phyloP scores from a whole-genome alignment of 805 yeast species.

The Dipodascopsis uninucleata region DNA sequence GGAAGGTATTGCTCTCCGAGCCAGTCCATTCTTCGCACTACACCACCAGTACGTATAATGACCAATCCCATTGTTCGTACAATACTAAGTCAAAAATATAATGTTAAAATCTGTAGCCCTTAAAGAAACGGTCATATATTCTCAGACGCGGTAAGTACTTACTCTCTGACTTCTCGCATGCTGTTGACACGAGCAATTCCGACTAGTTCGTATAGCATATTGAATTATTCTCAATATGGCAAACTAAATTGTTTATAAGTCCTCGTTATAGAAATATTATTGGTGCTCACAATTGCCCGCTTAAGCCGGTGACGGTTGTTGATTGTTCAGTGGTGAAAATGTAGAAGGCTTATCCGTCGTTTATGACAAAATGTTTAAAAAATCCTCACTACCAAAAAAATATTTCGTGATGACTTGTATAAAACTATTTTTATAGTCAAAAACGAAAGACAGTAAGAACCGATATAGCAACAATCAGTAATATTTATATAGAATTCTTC shows the following conservation, averaged over 20 bases:
- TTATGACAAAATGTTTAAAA: no score
- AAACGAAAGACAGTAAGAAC: background rate
- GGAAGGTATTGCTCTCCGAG: conserved; percentile 79
- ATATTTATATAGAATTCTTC: no score
- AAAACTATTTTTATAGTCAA: background rate
- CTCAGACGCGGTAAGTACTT: conserved; percentile 3
- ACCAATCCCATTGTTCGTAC: conserved; percentile 73
- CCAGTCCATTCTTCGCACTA: conserved; percentile 77
- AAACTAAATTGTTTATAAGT: no score
- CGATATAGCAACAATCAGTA: no score
- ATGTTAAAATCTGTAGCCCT: no score
- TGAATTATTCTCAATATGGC: background rate
- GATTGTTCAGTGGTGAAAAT: no score
- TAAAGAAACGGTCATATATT: background rate
- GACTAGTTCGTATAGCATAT: conserved; percentile 83
- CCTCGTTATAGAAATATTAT: no score
- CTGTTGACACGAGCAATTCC: conserved; percentile 81
- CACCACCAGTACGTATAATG: conserved; percentile 86
- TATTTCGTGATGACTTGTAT: no score
- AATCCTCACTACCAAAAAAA: no score
- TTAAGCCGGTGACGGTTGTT: no score
- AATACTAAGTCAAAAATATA: conserved; percentile 31
- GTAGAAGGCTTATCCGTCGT: no score
- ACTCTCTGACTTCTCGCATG: conserved; percentile 60
- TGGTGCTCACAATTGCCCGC: no score